These are phyloP conservation scores for Pterulicium gracile DNA, from an alignment of 1,284 basidiomycete species.

Conservation along the genomic window DNA sequence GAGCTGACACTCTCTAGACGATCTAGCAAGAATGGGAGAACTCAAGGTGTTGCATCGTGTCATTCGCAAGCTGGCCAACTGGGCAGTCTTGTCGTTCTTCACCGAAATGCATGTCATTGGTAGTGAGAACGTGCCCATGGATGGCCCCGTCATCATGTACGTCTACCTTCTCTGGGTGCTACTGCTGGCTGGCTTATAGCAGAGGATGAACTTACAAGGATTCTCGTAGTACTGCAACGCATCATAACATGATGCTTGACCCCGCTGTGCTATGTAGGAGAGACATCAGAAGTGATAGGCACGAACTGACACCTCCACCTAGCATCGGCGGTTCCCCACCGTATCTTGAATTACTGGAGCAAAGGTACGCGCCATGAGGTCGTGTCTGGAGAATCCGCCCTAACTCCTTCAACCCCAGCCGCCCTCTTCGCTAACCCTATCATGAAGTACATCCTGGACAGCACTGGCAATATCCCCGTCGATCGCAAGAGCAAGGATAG, in stretches of 20 bases:
- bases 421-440: slow-evolving; percentile 72
- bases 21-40: slow-evolving; percentile 16
- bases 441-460: slow-evolving; percentile 66
- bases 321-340: slow-evolving; percentile 70
- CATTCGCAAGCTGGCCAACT: slow-evolving; percentile 58
- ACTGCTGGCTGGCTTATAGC: slow-evolving; percentile 2
- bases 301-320: no score
- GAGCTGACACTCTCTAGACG: no score
- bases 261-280: slow-evolving; percentile 72
- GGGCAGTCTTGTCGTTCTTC: slow-evolving; percentile 80
- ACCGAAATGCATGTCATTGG: slow-evolving; percentile 76
- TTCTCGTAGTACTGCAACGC: slow-evolving; percentile 61
- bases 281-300: no score
- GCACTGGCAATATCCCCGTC: slow-evolving; percentile 92
- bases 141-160: slow-evolving; percentile 84
- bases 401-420: slow-evolving; percentile 25
- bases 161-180: slow-evolving; percentile 20
- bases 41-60: slow-evolving; percentile 31
- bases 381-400: neutral
- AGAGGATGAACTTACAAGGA: slow-evolving; percentile 3
- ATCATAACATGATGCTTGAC: slow-evolving; percentile 91
- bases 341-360: slow-evolving; percentile 92
- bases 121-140: slow-evolving; percentile 72
- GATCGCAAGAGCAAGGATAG: slow-evolving; percentile 90
- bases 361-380: slow-evolving; percentile 39